Evolutionary conservation across 1,139 yeast genomes (phyloP).

Genomic region (Yamadazyma oceani): DNA sequence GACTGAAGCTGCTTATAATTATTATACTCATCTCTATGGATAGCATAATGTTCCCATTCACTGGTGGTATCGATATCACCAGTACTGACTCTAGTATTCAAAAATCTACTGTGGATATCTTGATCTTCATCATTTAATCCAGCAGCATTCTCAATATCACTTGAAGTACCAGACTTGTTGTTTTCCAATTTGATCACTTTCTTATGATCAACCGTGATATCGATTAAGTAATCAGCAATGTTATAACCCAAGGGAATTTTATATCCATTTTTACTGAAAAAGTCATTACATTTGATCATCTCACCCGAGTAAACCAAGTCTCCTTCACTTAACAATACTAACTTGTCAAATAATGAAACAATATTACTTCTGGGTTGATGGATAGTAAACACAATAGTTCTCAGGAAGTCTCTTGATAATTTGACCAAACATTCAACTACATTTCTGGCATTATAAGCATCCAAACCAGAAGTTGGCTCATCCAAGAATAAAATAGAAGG

Average conservation of each 20-base stretch:
- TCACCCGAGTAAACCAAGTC: constrained; percentile 86
- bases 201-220: constrained; percentile 71
- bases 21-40: constrained; percentile 72
- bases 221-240: constrained; percentile 90
- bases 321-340: constrained; percentile 81
- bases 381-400: constrained; percentile 89
- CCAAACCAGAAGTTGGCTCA: constrained; percentile 94
- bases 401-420: constrained; percentile 73
- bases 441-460: constrained; percentile 88
- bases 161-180: constrained; percentile 17
- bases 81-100: constrained; percentile 24
- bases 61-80: constrained; percentile 58
- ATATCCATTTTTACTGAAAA: constrained; percentile 74
- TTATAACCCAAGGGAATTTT: constrained; percentile 87
- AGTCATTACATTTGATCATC: constrained; percentile 66
- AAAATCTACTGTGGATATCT: constrained; percentile 41
- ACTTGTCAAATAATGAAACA: constrained; percentile 83
- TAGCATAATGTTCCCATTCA: constrained; percentile 89
- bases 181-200: constrained; percentile 25
- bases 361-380: constrained; percentile 98
- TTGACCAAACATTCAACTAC: constrained; percentile 84
- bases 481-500: constrained; percentile 80
- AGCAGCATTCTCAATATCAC: constrained; percentile 21
- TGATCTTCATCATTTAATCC: constrained; percentile 15
- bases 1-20: constrained; percentile 19